phyloP scores from a whole-genome alignment of 306 rosid genomes.

The Vigna radiata region DNA sequence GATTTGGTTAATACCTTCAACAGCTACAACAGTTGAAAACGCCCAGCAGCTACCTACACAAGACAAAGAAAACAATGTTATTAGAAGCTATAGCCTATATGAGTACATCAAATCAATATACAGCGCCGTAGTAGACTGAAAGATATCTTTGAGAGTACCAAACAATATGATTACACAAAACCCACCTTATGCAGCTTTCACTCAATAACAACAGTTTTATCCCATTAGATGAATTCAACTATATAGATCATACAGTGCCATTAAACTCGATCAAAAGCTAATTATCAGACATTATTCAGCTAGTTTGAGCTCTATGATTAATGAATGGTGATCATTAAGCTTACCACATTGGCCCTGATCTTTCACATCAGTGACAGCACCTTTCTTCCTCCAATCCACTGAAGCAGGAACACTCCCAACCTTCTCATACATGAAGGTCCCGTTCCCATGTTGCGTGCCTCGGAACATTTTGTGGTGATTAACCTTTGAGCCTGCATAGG shows the following conservation, averaged over 20 bases:
- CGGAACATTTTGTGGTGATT: conserved; percentile 59
- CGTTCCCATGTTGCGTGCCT: conserved; percentile 41
- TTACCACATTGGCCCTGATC: conserved; percentile 64
- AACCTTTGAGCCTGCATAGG: conserved; percentile 60
- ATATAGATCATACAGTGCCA: background rate
- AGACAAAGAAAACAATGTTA: conserved; percentile 8
- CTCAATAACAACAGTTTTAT: background rate
- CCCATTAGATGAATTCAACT: background rate
- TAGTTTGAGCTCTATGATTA: background rate
- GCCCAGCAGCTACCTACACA: conserved; percentile 67
- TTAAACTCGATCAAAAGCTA: background rate
- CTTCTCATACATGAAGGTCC: conserved; percentile 53
- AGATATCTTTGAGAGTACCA: no score
- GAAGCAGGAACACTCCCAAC: conserved; percentile 47
- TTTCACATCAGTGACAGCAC: conserved; percentile 56
- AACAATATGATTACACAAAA: background rate
- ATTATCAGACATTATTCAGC: background rate
- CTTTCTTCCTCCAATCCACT: conserved; percentile 68
- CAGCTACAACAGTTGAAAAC: conserved; percentile 61
- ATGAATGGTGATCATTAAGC: background rate
- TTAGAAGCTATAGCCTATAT: background rate
- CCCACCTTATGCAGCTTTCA: background rate
- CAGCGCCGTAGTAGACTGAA: no score
- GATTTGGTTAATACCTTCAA: conserved; percentile 68
- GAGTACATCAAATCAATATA: no score